Conservation (phyloP, 306 rosid genomes). For the Prunus salicina region DNA sequence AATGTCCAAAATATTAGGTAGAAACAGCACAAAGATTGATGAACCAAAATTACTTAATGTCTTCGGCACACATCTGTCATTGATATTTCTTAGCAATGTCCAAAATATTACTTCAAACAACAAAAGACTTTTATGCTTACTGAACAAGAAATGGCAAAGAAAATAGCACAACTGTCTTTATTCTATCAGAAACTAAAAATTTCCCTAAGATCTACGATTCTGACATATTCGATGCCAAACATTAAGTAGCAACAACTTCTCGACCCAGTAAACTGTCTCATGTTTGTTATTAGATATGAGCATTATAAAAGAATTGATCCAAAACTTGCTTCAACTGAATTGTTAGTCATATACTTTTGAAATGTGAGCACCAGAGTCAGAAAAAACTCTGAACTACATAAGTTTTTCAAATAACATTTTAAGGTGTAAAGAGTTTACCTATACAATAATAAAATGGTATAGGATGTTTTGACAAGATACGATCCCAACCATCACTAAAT, state of each 20-base stretch:
- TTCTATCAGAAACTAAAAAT: neutral
- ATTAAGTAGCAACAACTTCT: neutral
- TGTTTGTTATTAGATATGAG: neutral
- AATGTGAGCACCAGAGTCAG: neutral
- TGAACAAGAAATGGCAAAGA: neutral
- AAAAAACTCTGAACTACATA: constrained; percentile 1
- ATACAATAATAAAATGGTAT: constrained; percentile 94
- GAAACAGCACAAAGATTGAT: neutral
- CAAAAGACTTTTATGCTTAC: neutral
- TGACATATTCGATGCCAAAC: neutral
- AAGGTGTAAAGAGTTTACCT: constrained; percentile 47
- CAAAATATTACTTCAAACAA: neutral
- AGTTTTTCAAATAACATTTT: neutral
- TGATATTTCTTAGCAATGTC: neutral
- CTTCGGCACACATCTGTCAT: neutral
- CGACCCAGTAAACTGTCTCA: neutral
- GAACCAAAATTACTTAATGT: neutral
- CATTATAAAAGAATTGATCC: neutral
- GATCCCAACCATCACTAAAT: constrained; percentile 95
- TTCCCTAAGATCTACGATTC: neutral
- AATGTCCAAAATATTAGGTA: neutral
- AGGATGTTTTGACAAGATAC: constrained; percentile 89
- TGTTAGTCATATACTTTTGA: neutral
- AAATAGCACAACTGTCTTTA: neutral
- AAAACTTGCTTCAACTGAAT: neutral